Percentiles rank a stretch among this genome's conserved stretches.
These are phyloP conservation scores for Lactarius vividus DNA, from an alignment of 768 basidiomycete species.

Conservation along the genomic window DNA sequence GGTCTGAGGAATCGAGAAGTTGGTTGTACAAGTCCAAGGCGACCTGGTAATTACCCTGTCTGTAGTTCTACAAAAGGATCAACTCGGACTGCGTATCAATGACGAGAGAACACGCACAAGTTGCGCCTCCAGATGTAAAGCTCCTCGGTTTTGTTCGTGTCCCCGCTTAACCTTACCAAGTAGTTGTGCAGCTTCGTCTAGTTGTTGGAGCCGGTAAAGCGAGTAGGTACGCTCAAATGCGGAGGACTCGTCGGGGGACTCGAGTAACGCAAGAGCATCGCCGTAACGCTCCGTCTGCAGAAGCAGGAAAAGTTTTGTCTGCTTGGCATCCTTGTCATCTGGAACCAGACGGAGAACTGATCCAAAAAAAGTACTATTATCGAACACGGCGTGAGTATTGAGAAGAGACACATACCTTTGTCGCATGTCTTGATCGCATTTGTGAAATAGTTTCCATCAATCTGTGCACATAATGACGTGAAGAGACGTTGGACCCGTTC, in stretches of 20 bases:
- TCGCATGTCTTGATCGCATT: conserved; percentile 92
- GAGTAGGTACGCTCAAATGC: conserved; percentile 79
- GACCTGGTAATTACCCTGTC: conserved; percentile 68
- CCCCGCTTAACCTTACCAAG: conserved; percentile 48
- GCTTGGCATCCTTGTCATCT: conserved; percentile 64
- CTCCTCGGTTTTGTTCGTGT: conserved; percentile 50
- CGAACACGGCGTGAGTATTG: not conserved
- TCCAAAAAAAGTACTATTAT: not conserved
- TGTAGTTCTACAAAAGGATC: conserved; percentile 55
- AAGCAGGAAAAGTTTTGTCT: conserved; percentile 84
- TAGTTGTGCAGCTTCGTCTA: conserved; percentile 59
- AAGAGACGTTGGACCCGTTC: conserved; percentile 58
- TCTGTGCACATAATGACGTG: conserved; percentile 78
- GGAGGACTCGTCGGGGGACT: conserved; percentile 31
- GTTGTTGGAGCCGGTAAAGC: conserved; percentile 78
- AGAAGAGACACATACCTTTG: conserved; percentile 60
- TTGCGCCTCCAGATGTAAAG: conserved; percentile 82
- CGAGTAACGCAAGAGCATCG: conserved; percentile 62
- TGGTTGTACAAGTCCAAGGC: conserved; percentile 79
- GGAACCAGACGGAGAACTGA: conserved; percentile 72
- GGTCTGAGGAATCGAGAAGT: conserved; percentile 73
- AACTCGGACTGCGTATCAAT: conserved; percentile 25
- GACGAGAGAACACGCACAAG: conserved; percentile 51
- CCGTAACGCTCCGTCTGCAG: conserved; percentile 84
- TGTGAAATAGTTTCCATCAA: conserved; percentile 82